Evolutionary conservation across 805 yeast species (phyloP), one percentile per base, ranked within the genome.

Genomic region (Tetrapisispora phaffii): DNA sequence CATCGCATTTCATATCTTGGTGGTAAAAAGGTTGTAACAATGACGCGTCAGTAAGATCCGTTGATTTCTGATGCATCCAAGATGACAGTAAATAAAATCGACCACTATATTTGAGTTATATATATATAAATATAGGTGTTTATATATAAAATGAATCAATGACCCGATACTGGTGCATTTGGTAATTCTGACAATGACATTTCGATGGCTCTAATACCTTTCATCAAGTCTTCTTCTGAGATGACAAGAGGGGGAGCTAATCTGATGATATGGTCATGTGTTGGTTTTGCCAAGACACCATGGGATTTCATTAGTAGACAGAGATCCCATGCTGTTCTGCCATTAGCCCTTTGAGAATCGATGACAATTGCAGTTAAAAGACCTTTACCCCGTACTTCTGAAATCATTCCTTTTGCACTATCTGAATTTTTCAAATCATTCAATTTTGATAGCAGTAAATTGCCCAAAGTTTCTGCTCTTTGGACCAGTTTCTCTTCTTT

Each of bases 211-310:
- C 76, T 82, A 44, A 88, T 82, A 59, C 96, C 97, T 67, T 76
- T 80, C 52, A 77, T 66, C 58, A 90, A 72, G 60, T 90, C 97
- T 57, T 82, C 90, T 62, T 88, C 82, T 28, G 89, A 76, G 53
- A 90, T 90, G 34, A 88, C 94, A 64, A 90, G 72, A 21, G 97
- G 97, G 47, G 97, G 97, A 10, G 97, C 96, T 63, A 90, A 73
- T 72, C 97, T 82, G 62, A 90, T 89, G 58, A 90, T 89, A 66
- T 88, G 83, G 57, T 88, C 95, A 64, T 90, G 97, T 1, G 97
- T 89, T 53, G 97, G 97, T 70, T 89, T 90, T 51, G 97, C 97
- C 59, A 89, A 72, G 15, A 90, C 83, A 47, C 97, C 97, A 49
- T 78, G 71, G 44, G 85, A 79, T 67, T 85, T 87, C 93, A 90